phyloP scores from a whole-genome alignment of 2,329 filamentous ascomycete genomes.

The Xylariomycetidae sp. region DNA sequence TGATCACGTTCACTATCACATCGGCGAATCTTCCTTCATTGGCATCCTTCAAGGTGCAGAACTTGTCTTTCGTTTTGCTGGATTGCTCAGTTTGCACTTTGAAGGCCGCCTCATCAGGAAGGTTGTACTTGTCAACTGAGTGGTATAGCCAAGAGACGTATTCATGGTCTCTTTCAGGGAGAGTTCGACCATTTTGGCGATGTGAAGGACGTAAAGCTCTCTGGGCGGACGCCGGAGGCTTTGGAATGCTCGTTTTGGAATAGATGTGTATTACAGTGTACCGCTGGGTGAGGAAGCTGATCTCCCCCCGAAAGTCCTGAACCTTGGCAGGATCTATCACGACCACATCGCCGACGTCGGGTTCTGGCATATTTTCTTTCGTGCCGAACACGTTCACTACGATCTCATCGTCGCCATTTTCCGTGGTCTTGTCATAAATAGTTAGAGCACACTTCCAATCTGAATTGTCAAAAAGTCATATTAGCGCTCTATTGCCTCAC shows the following conservation, averaged over 20 bases:
- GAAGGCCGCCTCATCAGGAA: constrained; percentile 44
- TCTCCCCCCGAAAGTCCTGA: constrained; percentile 18
- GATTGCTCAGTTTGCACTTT: constrained; percentile 33
- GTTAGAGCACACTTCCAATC: constrained; percentile 58
- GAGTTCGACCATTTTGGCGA: constrained; percentile 8
- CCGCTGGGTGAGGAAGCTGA: constrained; percentile 41
- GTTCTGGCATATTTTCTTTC: constrained; percentile 42
- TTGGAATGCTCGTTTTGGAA: constrained; percentile 33
- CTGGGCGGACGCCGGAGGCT: constrained; percentile 32
- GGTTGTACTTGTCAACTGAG: constrained; percentile 33
- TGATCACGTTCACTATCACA: constrained; percentile 66
- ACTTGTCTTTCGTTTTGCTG: constrained; percentile 49
- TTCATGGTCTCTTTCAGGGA: constrained; percentile 28
- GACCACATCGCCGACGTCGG: constrained; percentile 57
- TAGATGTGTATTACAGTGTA: constrained; percentile 43
- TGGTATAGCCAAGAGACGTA: constrained; percentile 48
- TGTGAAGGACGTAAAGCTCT: constrained; percentile 21
- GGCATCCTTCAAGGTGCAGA: constrained; percentile 61
- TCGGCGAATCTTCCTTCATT: constrained; percentile 56
- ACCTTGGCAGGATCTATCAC: constrained; percentile 57
- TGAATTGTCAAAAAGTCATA: too few species aligned
- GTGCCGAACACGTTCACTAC: constrained; percentile 58
- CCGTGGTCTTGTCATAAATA: constrained; percentile 54
- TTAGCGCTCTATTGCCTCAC: too few species aligned
- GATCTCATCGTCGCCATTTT: constrained; percentile 37